Conservation (phyloP, 371 early-diverging fungal genomes). For the Mortierella sp. region DNA sequence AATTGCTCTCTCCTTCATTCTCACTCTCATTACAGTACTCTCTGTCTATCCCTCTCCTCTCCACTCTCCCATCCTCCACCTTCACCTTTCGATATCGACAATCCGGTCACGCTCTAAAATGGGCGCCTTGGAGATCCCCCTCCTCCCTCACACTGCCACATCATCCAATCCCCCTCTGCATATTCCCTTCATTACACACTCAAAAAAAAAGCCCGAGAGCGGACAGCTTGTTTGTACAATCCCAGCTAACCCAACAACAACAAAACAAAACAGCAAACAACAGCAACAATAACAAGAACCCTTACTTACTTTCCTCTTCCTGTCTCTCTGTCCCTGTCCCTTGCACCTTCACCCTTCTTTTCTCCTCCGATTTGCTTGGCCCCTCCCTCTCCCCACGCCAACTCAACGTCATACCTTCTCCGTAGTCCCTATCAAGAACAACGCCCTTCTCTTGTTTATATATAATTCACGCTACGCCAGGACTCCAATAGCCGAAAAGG, state of each 20-base stretch:
- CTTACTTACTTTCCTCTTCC: neutral
- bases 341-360: neutral
- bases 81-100: neutral
- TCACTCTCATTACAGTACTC: neutral
- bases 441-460: neutral
- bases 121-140: slow-evolving; percentile 12
- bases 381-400: neutral
- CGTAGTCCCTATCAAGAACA: neutral
- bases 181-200: neutral
- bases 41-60: neutral
- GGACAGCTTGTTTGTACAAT: neutral
- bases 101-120: slow-evolving; percentile 8
- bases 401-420: neutral
- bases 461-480: slow-evolving; percentile 7
- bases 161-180: neutral
- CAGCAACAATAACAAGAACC: neutral
- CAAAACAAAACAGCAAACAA: neutral
- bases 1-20: slow-evolving; percentile 4
- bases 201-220: slow-evolving; percentile 7
- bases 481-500: neutral
- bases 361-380: neutral
- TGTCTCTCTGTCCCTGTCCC: neutral
- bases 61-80: neutral
- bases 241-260: slow-evolving; percentile 7
- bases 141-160: slow-evolving; percentile 9